Evolutionary conservation across 2,329 filamentous ascomycete species (phyloP).

Genomic region (Xylaria sp.): DNA sequence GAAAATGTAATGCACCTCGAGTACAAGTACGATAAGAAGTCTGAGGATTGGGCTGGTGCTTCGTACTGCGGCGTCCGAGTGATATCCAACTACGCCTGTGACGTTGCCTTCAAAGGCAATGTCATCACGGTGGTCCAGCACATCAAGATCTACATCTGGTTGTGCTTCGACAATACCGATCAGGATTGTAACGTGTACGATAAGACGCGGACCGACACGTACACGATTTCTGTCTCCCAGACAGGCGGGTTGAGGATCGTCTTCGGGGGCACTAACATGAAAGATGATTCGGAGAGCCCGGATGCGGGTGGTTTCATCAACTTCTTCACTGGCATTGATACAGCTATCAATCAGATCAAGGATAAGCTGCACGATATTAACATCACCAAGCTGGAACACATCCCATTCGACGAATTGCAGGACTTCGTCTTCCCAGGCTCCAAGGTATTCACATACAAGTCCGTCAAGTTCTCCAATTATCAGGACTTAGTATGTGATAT

Average conservation of each 20-base stretch:
- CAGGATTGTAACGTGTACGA: background rate
- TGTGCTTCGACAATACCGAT: background rate
- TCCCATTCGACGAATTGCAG: background rate
- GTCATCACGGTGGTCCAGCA: slow-evolving; percentile 1
- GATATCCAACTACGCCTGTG: background rate
- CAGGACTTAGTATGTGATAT: slow-evolving; percentile 8
- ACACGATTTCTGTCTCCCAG: background rate
- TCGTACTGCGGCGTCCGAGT: background rate
- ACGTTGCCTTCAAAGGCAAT: background rate
- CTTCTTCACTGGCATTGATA: background rate
- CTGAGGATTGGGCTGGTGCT: background rate
- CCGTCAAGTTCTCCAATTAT: background rate
- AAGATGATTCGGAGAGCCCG: background rate
- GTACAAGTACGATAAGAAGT: background rate
- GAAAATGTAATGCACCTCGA: background rate
- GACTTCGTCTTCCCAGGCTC: slow-evolving; percentile 2
- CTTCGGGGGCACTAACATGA: background rate
- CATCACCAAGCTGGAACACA: background rate
- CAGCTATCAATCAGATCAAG: background rate
- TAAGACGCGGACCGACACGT: background rate
- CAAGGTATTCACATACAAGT: background rate
- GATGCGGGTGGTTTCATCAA: background rate
- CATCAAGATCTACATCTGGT: background rate
- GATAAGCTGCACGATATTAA: background rate
- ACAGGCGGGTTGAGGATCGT: background rate